These are phyloP conservation scores for Tuber indicum DNA, from an alignment of 495 filamentous ascomycete genomes.

Conservation along the genomic window DNA sequence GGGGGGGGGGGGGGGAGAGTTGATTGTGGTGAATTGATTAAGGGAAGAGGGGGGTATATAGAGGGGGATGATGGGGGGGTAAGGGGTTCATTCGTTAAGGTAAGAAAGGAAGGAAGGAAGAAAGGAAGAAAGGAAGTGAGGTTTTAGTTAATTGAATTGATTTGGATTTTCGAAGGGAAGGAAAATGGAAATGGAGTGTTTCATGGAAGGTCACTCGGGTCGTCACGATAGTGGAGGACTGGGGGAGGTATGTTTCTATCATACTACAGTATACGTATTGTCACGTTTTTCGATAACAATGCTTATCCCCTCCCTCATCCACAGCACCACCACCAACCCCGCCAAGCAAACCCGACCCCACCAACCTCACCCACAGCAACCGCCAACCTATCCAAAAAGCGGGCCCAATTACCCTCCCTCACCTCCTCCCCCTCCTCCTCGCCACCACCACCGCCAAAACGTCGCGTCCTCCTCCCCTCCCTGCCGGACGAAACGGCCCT, in stretches of 20 bases:
- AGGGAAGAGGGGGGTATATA: not conserved
- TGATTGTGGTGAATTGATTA: not conserved
- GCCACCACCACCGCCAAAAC: not conserved
- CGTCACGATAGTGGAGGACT: not conserved
- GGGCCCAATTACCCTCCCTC: not conserved
- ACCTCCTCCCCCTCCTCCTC: not conserved
- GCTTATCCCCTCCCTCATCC: no score
- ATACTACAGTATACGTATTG: no score
- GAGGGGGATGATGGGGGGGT: not conserved
- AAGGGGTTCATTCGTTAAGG: not conserved
- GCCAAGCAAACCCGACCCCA: not conserved
- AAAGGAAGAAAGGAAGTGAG: not conserved
- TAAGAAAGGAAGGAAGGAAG: no score
- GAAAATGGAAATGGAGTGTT: not conserved
- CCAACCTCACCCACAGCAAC: not conserved
- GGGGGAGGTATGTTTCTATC: not conserved
- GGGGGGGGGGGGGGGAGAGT: not conserved
- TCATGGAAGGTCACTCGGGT: not conserved
- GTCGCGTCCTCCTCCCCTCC: not conserved
- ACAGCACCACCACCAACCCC: no score
- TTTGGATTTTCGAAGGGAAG: no score
- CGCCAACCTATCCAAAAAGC: not conserved
- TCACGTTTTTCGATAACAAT: no score
- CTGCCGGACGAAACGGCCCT: slow-evolving; percentile 18
- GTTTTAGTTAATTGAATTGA: not conserved